A percentile compares a stretch with the other conserved stretches of the same genome.
Evolutionary conservation across 768 basidiomycete genomes (phyloP).

Genomic region (Phlegmacium glaucopus): DNA sequence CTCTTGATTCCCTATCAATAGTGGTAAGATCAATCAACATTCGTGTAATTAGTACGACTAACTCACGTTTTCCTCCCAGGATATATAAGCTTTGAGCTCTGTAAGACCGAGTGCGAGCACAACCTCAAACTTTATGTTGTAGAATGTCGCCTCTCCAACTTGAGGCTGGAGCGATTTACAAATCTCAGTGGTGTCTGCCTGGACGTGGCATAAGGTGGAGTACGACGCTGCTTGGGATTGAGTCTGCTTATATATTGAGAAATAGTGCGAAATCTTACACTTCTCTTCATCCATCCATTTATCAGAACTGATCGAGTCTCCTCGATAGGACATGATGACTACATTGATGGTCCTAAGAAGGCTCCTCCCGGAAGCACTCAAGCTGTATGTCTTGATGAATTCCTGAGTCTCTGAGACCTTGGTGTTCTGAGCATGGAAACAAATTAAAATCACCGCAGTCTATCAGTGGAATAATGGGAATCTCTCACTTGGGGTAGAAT

Average conservation of each 20-base stretch:
- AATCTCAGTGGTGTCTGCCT: slow-evolving; percentile 17
- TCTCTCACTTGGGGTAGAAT: slow-evolving; percentile 33
- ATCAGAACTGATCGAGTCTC: slow-evolving; percentile 8
- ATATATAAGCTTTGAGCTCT: too few relatives aligned
- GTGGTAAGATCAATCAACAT: too few relatives aligned
- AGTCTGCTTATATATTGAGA: too few relatives aligned
- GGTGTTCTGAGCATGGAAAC: slow-evolving; percentile 24
- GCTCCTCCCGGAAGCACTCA: not conserved
- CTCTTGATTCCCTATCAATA: too few relatives aligned
- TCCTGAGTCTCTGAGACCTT: slow-evolving; percentile 38
- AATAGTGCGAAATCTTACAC: too few relatives aligned
- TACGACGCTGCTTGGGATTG: not conserved
- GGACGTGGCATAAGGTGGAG: slow-evolving; percentile 17
- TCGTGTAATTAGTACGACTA: too few relatives aligned
- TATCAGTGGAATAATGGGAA: too few relatives aligned
- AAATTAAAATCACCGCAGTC: too few relatives aligned
- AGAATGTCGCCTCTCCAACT: slow-evolving; percentile 13
- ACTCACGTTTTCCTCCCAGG: too few relatives aligned
- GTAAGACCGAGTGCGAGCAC: too few relatives aligned
- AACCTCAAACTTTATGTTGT: too few relatives aligned
- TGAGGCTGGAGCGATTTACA: not conserved
- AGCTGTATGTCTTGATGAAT: slow-evolving; percentile 31
- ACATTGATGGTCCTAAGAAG: slow-evolving; percentile 9
- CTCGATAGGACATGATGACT: slow-evolving; percentile 21
- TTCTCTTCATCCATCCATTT: slow-evolving; percentile 15